These are phyloP conservation scores for Xylaria sp. DNA, from an alignment of 2,329 filamentous ascomycete genomes.

Conservation along the genomic window DNA sequence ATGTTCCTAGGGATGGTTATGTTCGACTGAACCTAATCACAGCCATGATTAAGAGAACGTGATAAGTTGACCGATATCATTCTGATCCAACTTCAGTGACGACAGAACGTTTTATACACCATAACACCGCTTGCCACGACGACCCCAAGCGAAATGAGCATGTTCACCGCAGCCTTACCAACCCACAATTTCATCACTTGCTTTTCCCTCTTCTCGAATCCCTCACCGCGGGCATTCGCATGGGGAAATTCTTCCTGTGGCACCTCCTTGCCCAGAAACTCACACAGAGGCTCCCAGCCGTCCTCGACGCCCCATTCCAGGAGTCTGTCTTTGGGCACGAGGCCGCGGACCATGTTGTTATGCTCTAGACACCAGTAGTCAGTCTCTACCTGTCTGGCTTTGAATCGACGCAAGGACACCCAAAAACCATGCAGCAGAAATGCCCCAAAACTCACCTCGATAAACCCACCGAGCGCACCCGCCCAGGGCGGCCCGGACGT, in stretches of 20 bases:
- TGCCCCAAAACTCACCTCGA: slow-evolving; percentile 23
- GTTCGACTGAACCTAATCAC: too few relatives aligned
- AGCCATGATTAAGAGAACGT: too few relatives aligned
- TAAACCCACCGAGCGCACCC: slow-evolving; percentile 36
- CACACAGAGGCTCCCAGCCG: slow-evolving; percentile 8
- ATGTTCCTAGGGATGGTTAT: too few relatives aligned
- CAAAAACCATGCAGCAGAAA: too few relatives aligned
- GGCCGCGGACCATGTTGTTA: slow-evolving; percentile 38
- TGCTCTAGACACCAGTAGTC: slow-evolving; percentile 31
- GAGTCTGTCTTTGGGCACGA: slow-evolving; percentile 25
- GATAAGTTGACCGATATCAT: too few relatives aligned
- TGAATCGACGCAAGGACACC: not conserved
- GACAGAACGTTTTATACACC: not conserved
- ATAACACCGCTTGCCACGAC: not conserved
- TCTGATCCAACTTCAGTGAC: not conserved
- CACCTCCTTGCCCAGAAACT: slow-evolving; percentile 7
- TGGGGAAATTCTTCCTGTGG: slow-evolving; percentile 2
- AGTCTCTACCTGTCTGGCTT: not conserved
- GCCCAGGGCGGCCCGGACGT: slow-evolving; percentile 30
- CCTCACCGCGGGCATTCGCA: not conserved
- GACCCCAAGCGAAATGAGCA: not conserved
- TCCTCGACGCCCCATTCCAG: slow-evolving; percentile 10
- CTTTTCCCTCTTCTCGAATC: not conserved
- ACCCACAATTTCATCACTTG: not conserved
- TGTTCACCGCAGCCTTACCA: not conserved